These are phyloP conservation scores for Starmerella davenportii DNA, from an alignment of 805 yeast species.

Conservation along the genomic window DNA sequence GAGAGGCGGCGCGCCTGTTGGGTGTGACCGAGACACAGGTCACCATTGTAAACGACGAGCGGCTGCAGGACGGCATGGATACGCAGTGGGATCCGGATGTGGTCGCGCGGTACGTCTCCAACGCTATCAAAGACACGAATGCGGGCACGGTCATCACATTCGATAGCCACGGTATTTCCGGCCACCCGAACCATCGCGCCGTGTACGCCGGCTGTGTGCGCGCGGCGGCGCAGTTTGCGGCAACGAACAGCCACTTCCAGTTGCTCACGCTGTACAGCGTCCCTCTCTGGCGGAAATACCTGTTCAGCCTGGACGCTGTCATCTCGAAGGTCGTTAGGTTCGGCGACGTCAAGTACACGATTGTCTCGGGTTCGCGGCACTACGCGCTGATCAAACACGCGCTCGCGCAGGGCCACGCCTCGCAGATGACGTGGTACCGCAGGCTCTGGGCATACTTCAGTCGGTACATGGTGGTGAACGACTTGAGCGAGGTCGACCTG, in stretches of 20 bases:
- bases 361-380: slow-evolving; percentile 13
- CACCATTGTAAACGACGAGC: slow-evolving; percentile 30
- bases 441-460: slow-evolving; percentile 71
- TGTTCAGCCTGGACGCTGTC: slow-evolving; percentile 21
- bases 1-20: slow-evolving; percentile 34
- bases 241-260: slow-evolving; percentile 5
- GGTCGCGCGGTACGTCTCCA: slow-evolving; percentile 26
- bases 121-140: slow-evolving; percentile 17
- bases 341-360: slow-evolving; percentile 7
- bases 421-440: slow-evolving; percentile 93
- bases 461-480: slow-evolving; percentile 62
- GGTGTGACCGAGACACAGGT: slow-evolving; percentile 31
- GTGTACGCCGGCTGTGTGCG: slow-evolving; percentile 15
- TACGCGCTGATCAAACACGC: slow-evolving; percentile 35
- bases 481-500: slow-evolving; percentile 20
- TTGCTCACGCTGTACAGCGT: slow-evolving; percentile 22
- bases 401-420: slow-evolving; percentile 63
- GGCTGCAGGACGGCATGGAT: slow-evolving; percentile 51
- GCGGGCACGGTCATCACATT: slow-evolving; percentile 46
- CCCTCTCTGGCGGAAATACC: slow-evolving; percentile 24
- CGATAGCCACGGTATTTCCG: slow-evolving; percentile 66
- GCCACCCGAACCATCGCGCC: slow-evolving; percentile 65
- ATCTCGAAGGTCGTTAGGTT: slow-evolving; percentile 14
- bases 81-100: slow-evolving; percentile 39
- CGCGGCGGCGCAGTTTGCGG: slow-evolving; percentile 4